Conservation (phyloP, 805 yeast genomes). For the Schizosaccharomyces pombe region DNA sequence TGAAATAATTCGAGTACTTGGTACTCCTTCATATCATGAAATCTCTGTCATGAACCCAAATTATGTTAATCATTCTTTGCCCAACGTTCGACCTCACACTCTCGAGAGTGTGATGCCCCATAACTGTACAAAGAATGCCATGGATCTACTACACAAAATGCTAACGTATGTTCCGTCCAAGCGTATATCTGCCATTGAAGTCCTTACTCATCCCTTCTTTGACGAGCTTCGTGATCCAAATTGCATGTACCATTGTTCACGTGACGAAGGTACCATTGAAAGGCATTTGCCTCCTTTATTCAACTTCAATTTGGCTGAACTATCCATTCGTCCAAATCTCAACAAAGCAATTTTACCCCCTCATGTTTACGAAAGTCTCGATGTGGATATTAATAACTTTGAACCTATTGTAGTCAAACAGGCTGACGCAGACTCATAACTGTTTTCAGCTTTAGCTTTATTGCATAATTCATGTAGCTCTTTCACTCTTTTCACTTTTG, state of each 20-base stretch:
- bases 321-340: constrained; percentile 21
- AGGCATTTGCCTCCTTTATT: constrained; percentile 52
- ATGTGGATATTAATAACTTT: constrained; percentile 29
- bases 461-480: constrained; percentile 42
- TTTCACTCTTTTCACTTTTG: too few species aligned
- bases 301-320: constrained; percentile 31
- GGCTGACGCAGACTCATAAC: constrained; percentile 26
- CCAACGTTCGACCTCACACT: constrained; percentile 28
- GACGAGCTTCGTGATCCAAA: constrained; percentile 39
- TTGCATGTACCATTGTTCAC: neutral
- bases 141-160: constrained; percentile 58
- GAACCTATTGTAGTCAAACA: constrained; percentile 24
- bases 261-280: neutral
- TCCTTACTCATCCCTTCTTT: constrained; percentile 72
- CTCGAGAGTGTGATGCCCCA: constrained; percentile 46
- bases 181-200: constrained; percentile 59
- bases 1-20: constrained; percentile 84
- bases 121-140: constrained; percentile 41
- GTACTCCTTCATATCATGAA: constrained; percentile 84
- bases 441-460: constrained; percentile 38
- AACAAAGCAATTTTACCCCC: constrained; percentile 19
- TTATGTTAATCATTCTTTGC: constrained; percentile 92
- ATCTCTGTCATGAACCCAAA: constrained; percentile 88
- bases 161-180: constrained; percentile 75
- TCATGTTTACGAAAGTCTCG: constrained; percentile 14